Evolutionary conservation across 2,329 filamentous ascomycete species (phyloP).

Genomic region (Fusarium nygamai): DNA sequence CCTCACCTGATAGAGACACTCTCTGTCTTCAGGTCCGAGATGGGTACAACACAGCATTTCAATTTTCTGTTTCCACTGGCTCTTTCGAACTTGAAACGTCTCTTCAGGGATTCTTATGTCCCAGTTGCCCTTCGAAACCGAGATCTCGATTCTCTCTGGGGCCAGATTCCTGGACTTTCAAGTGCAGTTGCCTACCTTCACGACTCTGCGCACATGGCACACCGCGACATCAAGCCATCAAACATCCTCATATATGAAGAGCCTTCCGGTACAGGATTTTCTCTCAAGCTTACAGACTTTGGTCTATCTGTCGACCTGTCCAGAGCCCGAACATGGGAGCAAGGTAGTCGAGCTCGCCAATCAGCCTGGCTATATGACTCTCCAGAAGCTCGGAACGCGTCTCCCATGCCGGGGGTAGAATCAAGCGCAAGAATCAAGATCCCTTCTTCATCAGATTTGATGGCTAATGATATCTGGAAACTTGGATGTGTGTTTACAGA

Average conservation of each 20-base stretch:
- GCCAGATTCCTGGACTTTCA: rapidly evolving
- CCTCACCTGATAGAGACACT: neutral
- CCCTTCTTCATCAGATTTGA: neutral
- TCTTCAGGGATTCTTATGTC: rapidly evolving
- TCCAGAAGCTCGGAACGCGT: rapidly evolving
- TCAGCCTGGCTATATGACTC: neutral
- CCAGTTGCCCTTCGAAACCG: rapidly evolving
- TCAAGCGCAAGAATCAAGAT: rapidly evolving
- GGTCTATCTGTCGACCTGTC: rapidly evolving
- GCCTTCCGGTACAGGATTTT: rapidly evolving
- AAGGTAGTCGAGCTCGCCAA: neutral
- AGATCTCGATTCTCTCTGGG: rapidly evolving
- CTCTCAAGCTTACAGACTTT: rapidly evolving
- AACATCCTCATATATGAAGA: neutral
- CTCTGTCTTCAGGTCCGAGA: neutral
- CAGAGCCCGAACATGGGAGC: neutral
- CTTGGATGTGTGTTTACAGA: neutral
- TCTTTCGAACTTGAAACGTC: neutral
- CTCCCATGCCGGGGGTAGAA: rapidly evolving
- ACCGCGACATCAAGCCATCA: neutral
- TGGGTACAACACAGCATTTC: rapidly evolving
- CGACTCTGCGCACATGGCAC: neutral
- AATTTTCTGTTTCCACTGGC: neutral
- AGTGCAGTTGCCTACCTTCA: neutral
- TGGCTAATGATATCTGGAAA: neutral